Percentiles rank a stretch among this genome's conserved stretches.
Evolutionary conservation across 192 early-diverging fungal genomes (phyloP).

Genomic region (Funneliformis geosporum): DNA sequence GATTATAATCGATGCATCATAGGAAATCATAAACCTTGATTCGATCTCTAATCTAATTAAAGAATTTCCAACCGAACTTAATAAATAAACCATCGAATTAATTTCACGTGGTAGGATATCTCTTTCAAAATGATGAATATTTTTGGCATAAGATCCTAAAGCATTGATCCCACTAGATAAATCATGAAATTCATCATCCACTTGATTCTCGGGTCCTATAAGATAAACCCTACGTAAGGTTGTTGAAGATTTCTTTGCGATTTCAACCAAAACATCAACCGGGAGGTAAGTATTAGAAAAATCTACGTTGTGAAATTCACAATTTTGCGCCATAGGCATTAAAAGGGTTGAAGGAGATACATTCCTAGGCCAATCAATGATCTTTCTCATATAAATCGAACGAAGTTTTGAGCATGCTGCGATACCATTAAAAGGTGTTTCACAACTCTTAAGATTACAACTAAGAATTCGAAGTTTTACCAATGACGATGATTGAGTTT

Average conservation of each 20-base stretch:
- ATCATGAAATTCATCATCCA: neutral
- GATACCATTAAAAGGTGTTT: conserved; percentile 7
- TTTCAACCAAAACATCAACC: conserved; percentile 10
- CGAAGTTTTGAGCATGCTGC: conserved; percentile 7
- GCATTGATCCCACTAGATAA: conserved; percentile 13
- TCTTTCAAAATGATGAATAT: conserved; percentile 16
- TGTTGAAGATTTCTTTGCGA: conserved; percentile 21
- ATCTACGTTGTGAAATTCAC: conserved; percentile 33
- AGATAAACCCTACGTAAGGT: conserved; percentile 21
- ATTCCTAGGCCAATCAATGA: neutral
- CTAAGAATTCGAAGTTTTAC: conserved; percentile 27
- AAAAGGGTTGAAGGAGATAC: neutral
- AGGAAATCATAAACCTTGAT: neutral
- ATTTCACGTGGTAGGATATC: conserved; percentile 18
- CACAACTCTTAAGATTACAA: conserved; percentile 21
- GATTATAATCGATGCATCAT: neutral
- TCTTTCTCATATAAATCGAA: conserved; percentile 19
- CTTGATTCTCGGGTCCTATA: neutral
- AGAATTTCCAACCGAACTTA: neutral
- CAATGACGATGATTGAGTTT: neutral
- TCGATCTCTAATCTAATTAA: conserved; percentile 22
- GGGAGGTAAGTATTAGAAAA: conserved; percentile 17
- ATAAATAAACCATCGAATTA: neutral
- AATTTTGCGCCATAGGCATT: conserved; percentile 26
- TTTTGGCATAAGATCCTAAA: conserved; percentile 12